Evolutionary conservation across 1,139 yeast species (phyloP).

Genomic region (Saccharomyces hybrid): DNA sequence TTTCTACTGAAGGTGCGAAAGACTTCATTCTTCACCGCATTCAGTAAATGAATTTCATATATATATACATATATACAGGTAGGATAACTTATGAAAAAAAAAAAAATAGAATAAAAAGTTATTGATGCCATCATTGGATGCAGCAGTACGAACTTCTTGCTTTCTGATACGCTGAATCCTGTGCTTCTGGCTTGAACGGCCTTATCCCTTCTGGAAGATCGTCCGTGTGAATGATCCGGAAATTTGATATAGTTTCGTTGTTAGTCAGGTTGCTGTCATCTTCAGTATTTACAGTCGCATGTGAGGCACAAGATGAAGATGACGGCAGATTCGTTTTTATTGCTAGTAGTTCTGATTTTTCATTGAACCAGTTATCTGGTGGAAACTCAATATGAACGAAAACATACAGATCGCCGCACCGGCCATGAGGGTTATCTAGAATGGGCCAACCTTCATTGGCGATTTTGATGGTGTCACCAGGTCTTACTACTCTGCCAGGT

Average conservation of each 20-base stretch:
- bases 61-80: background rate
- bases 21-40: background rate
- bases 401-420: constrained; percentile 69
- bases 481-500: constrained; percentile 70
- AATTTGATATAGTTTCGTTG: constrained; percentile 16
- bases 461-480: constrained; percentile 63
- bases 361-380: constrained; percentile 69
- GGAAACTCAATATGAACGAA: constrained; percentile 76
- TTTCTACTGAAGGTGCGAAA: background rate
- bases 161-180: background rate
- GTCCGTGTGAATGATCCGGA: constrained; percentile 11
- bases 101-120: background rate
- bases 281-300: constrained; percentile 7
- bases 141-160: background rate
- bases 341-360: constrained; percentile 50
- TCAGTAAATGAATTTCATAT: background rate
- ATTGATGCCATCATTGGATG: background rate
- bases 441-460: constrained; percentile 85
- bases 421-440: constrained; percentile 31
- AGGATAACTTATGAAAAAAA: background rate
- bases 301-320: constrained; percentile 13
- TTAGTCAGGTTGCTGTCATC: constrained; percentile 16
- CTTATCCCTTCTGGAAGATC: background rate
- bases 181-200: background rate
- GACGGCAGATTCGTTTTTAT: constrained; percentile 50